A percentile compares a stretch with the other conserved stretches of the same genome.
phyloP scores from a whole-genome alignment of 805 yeast species.

The Clavispora vitiphila region DNA sequence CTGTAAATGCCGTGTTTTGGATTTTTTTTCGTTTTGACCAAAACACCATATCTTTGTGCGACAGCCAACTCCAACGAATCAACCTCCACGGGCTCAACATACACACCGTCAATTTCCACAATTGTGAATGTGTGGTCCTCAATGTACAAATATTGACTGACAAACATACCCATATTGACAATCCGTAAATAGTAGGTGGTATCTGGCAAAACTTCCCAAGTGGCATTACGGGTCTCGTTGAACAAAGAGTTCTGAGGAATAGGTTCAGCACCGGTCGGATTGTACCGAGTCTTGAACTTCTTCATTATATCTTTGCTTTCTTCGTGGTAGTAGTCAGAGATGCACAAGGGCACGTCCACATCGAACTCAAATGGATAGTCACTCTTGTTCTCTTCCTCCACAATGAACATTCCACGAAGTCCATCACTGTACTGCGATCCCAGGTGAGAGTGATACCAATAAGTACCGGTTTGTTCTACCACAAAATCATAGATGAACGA shows the following conservation, averaged over 20 bases:
- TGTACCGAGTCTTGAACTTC: slow-evolving; percentile 55
- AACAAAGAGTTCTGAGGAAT: slow-evolving; percentile 62
- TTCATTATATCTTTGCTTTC: slow-evolving; percentile 42
- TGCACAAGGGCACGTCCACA: slow-evolving; percentile 51
- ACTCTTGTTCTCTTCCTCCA: slow-evolving; percentile 46
- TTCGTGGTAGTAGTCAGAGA: slow-evolving; percentile 63
- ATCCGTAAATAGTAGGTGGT: slow-evolving; percentile 63
- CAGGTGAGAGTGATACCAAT: slow-evolving; percentile 78
- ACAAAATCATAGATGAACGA: slow-evolving; percentile 35
- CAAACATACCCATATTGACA: slow-evolving; percentile 66
- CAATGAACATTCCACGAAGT: slow-evolving; percentile 59
- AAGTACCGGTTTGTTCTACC: slow-evolving; percentile 18
- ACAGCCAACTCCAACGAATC: slow-evolving; percentile 61
- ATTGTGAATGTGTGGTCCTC: slow-evolving; percentile 39
- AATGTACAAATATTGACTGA: slow-evolving; percentile 49
- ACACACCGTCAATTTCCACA: slow-evolving; percentile 46
- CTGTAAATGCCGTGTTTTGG: slow-evolving; percentile 31
- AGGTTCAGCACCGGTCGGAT: slow-evolving; percentile 86
- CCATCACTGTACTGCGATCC: slow-evolving; percentile 81
- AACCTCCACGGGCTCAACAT: slow-evolving; percentile 52
- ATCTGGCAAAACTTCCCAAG: slow-evolving; percentile 51
- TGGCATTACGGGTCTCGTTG: slow-evolving; percentile 57
- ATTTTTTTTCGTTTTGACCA: slow-evolving; percentile 58
- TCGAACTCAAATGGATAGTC: slow-evolving; percentile 54
- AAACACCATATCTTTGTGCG: slow-evolving; percentile 76